Base-by-base conservation (phyloP, 495 filamentous ascomycete species). In the Talaromyces liani region DNA sequence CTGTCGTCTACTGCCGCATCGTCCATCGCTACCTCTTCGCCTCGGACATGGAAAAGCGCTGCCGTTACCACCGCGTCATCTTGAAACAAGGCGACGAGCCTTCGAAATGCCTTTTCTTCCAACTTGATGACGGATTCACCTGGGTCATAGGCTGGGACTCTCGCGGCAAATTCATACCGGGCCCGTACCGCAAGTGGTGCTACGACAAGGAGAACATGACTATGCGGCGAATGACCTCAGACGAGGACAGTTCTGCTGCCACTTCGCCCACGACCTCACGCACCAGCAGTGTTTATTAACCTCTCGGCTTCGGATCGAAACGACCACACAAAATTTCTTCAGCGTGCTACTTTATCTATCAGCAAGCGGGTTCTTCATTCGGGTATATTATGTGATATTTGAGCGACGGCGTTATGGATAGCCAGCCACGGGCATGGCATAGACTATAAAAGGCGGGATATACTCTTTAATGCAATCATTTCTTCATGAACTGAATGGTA, bases 11-110 rank as follows among this genome's bases (percentile, higher is more conserved):
- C 65, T 79, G 78, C 60, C 76, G 78, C 58, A 78, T 79, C 58
- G 75, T 80, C 41, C 78, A 80, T 65, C 74, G 75, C 20, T 78
- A 79, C 68, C 72, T 80, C 59, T 78, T 80, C 57, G 75, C 79
- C 59, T 65, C 71, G 27, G 78, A 80, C 57, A 69, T 80, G 62
- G 72, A 79, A 25, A 72, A 76, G 6, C 72, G 78, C 62, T 78
- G 76, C 62, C 73, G 70, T 65, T 80, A 72, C 73, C 72, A 74
- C 62, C 68, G 70, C 18, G 76, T 78, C 25, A 68, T 65, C 9
- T 58, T 75, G 54, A 70, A 74, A 54, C 72, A 75, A 27, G 76
- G 74, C 39, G 69, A 64, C 31, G 67, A 69, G 12, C 69, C 75
- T 4, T 74, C 77, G 61, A 67, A 71, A 66, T 69, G 78, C 39